These are phyloP conservation scores for Beauveria pseudobassiana DNA, from an alignment of 2,329 filamentous ascomycete genomes.

Conservation along the genomic window DNA sequence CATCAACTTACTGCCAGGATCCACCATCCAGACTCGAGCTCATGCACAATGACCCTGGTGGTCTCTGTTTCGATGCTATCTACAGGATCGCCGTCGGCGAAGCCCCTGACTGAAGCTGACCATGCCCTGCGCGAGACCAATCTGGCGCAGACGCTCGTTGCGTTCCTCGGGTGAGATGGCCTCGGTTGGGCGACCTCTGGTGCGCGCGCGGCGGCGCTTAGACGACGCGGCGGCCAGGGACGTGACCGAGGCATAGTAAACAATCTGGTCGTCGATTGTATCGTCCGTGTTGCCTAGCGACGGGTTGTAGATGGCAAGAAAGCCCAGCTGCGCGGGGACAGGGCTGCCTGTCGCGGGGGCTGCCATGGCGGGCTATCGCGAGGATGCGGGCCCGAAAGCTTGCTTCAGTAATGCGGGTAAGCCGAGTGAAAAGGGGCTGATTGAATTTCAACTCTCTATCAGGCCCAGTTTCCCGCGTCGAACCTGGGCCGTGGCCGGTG, in stretches of 20 bases:
- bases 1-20: constrained; percentile 65
- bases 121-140: constrained; percentile 95
- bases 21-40: constrained; percentile 93
- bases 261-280: constrained; percentile 69
- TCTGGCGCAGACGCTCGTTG: constrained; percentile 84
- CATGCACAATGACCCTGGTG: constrained; percentile 73
- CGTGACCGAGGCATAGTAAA: constrained; percentile 74
- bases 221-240: constrained; percentile 29
- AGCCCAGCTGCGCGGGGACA: constrained; percentile 73
- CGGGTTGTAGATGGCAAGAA: constrained; percentile 93
- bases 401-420: too few relatives aligned
- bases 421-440: background rate
- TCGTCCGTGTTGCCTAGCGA: constrained; percentile 56
- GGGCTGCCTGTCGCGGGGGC: constrained; percentile 18
- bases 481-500: background rate
- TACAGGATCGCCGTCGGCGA: constrained; percentile 68
- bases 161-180: constrained; percentile 54
- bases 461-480: background rate
- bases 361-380: constrained; percentile 5
- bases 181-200: constrained; percentile 32
- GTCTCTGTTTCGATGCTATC: constrained; percentile 89
- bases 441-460: background rate
- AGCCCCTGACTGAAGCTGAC: constrained; percentile 86
- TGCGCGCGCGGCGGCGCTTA: constrained; percentile 28
- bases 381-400: background rate